Percentiles rank a stretch among this genome's conserved stretches.
Evolutionary conservation across 345 rosid species (phyloP).

Genomic region (Abelmoschus esculentus): DNA sequence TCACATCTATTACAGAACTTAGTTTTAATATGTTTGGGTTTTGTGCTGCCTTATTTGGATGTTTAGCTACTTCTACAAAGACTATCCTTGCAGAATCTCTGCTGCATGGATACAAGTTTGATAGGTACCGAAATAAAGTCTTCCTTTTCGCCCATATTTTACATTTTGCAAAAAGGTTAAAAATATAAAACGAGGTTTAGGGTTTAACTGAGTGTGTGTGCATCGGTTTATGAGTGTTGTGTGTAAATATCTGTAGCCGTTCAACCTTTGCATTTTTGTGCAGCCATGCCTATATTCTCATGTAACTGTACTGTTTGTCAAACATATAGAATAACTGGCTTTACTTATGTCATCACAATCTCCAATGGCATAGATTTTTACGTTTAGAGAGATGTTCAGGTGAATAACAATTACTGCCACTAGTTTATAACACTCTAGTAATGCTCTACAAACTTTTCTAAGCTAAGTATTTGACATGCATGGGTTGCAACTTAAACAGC

Average conservation of each 20-base stretch:
- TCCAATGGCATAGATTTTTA: no score
- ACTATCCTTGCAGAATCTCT: slow-evolving; percentile 99
- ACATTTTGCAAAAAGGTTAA: neutral
- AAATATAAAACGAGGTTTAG: neutral
- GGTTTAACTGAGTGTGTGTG: neutral
- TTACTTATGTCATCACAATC: no score
- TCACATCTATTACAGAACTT: slow-evolving; percentile 89
- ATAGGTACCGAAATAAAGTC: slow-evolving; percentile 46
- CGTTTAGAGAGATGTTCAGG: neutral
- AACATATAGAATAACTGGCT: no score
- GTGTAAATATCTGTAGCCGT: neutral
- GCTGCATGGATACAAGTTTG: slow-evolving; percentile 98
- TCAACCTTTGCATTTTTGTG: neutral
- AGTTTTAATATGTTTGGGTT: slow-evolving; percentile 95
- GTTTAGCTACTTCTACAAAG: slow-evolving; percentile 99
- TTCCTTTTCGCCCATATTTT: neutral
- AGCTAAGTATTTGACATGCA: neutral
- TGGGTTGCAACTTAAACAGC: neutral
- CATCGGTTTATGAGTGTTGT: neutral
- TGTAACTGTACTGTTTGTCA: neutral
- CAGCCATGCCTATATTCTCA: neutral
- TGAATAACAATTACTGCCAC: neutral
- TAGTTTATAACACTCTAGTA: neutral
- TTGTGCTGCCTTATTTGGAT: slow-evolving; percentile 95
- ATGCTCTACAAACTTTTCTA: neutral